Evolutionary conservation across 257 asterid genomes (phyloP), one percentile per base, ranked within the genome.

Genomic region (Nicotiana otophora): DNA sequence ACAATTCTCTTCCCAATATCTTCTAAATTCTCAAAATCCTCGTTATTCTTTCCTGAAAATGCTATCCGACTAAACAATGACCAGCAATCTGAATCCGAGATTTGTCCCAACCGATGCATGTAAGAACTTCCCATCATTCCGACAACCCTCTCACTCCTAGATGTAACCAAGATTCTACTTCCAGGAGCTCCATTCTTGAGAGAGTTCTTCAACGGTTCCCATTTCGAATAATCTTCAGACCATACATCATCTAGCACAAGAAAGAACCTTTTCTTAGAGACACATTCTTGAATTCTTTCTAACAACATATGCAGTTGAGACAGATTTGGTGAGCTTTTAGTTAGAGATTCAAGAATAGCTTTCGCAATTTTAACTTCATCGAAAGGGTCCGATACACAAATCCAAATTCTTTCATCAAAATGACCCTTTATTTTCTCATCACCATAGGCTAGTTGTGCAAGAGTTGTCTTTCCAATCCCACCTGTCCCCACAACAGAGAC

Each of bases 391-490:
- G 90, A 88, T 16, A 88, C 92, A 77, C 88, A 88, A 4, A 88
- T 66, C 90, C 90, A 89, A 9, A 85, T 68, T 26, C 78, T 85
- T 55, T 36, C 23, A 0, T 81, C 63, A 26, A 87, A 89, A 78
- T 61, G 76, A n/a, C 10, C 51, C 20, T 31, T 30, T 28, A 87
- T 77, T 39, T 53, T 64, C 39, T 57, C 48, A 81, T 82, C 79
- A 33, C 85, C 28, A 72, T 86, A 86, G 62, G 77, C 85, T 54
- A 86, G 55, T 67, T 83, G 88, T 6, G 92, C 89, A 81, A 89
- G 89, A 7, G 90, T 84, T 0, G 92, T 86, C 39, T 88, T 88
- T 26, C 92, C 92, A 48, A 89, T 69, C 10, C 92, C 92, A 19
- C 89, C 91, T 20, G 76, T 69, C 31, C 93, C 93, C 77, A 88